Evolutionary conservation across 768 basidiomycete species (phyloP).

Genomic region (Lentinula lateritia): DNA sequence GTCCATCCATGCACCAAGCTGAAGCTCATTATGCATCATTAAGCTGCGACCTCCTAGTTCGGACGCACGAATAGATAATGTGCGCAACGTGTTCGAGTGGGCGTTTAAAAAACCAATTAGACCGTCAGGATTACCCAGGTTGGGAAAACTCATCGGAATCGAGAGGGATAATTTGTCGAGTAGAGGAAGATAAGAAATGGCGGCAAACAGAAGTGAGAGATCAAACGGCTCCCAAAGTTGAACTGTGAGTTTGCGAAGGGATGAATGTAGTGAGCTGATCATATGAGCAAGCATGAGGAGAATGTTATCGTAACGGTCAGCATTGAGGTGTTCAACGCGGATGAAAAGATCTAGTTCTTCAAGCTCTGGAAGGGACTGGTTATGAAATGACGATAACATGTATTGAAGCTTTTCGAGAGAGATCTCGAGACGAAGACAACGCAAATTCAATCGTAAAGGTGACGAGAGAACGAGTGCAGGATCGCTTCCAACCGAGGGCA

Average conservation of each 20-base stretch:
- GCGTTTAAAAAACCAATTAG: slow-evolving; percentile 30
- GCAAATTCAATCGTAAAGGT: slow-evolving; percentile 1
- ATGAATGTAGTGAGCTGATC: slow-evolving; percentile 27
- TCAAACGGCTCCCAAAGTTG: slow-evolving; percentile 41
- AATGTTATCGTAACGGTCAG: slow-evolving; percentile 22
- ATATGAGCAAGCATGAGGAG: slow-evolving; percentile 33
- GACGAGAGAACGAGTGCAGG: slow-evolving; percentile 15
- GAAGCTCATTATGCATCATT: not conserved
- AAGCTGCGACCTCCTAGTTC: slow-evolving; percentile 28
- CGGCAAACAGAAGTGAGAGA: slow-evolving; percentile 33
- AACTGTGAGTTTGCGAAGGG: slow-evolving; percentile 33
- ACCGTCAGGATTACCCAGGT: slow-evolving; percentile 36
- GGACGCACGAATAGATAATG: slow-evolving; percentile 35
- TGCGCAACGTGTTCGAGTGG: slow-evolving; percentile 27
- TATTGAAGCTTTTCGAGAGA: slow-evolving; percentile 12
- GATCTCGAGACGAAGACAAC: slow-evolving; percentile 12
- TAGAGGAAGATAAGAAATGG: slow-evolving; percentile 27
- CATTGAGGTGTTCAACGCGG: slow-evolving; percentile 28
- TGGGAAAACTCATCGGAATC: slow-evolving; percentile 33
- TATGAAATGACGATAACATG: not conserved
- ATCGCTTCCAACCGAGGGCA: slow-evolving; percentile 18
- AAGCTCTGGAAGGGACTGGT: slow-evolving; percentile 13
- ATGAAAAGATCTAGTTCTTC: slow-evolving; percentile 39
- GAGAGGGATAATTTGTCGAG: slow-evolving; percentile 27
- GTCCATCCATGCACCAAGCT: slow-evolving; percentile 6